Evolutionary conservation across 2,329 filamentous ascomycete genomes (phyloP).

Genomic region (Fusarium miscanthi): DNA sequence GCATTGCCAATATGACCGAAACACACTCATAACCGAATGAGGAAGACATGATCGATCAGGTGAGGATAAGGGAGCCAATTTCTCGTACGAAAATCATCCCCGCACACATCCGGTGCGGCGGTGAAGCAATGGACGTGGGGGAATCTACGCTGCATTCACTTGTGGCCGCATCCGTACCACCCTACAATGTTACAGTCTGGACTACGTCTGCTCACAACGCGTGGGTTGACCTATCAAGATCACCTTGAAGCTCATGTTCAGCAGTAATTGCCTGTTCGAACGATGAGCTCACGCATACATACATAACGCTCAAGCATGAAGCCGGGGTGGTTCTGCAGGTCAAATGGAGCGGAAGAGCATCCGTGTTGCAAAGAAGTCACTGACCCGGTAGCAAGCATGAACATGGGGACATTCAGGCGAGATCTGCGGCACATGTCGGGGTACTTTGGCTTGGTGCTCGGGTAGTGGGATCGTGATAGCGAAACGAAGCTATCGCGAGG

Average conservation of each 20-base stretch:
- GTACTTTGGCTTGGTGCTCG: constrained; percentile 2
- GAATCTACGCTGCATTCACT: constrained; percentile 8
- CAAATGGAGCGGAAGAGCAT: constrained; percentile 21
- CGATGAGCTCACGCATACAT: constrained; percentile 30
- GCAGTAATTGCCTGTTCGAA: constrained; percentile 17
- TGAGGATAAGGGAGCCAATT: constrained; percentile 25
- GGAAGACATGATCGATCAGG: constrained; percentile 32
- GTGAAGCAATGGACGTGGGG: constrained; percentile 36
- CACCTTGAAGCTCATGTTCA: constrained; percentile 21
- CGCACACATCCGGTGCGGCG: constrained; percentile 26
- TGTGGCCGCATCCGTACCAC: constrained; percentile 39
- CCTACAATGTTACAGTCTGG: constrained; percentile 28
- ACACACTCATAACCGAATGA: constrained; percentile 19
- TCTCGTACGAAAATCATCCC: constrained; percentile 21
- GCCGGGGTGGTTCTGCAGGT: constrained; percentile 31
- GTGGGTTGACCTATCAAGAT: constrained; percentile 23
- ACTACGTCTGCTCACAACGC: constrained; percentile 22
- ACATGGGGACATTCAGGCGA: constrained; percentile 19
- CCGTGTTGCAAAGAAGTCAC: constrained; percentile 16
- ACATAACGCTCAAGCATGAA: constrained; percentile 18
- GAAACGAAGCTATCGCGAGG: constrained; percentile 25
- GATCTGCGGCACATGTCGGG: constrained; percentile 18
- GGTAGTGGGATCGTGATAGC: constrained; percentile 20
- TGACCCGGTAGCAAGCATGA: constrained; percentile 23
- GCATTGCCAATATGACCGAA: not conserved